phyloP scores from a whole-genome alignment of 495 filamentous ascomycete genomes.

The Amorphotheca resinae region DNA sequence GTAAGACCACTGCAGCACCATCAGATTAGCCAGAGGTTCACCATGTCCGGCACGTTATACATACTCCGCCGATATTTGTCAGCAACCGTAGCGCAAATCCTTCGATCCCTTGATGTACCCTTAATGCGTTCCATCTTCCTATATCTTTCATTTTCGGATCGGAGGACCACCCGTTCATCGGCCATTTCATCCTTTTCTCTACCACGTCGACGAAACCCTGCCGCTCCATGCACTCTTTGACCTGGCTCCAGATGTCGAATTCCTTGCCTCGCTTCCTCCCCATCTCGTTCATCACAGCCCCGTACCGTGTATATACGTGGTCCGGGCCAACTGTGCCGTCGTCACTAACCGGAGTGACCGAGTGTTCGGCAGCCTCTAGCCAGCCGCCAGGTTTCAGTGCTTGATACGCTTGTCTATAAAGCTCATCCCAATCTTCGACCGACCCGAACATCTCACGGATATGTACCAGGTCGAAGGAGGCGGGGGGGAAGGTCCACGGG shows the following conservation, averaged over 20 bases:
- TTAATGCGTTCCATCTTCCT: constrained; percentile 22
- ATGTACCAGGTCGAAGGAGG: constrained; percentile 38
- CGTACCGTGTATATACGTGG: constrained; percentile 20
- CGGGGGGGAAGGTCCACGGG: constrained; percentile 29
- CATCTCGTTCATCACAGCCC: neutral
- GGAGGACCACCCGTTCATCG: constrained; percentile 23
- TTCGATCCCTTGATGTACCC: constrained; percentile 11
- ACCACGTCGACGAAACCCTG: constrained; percentile 36
- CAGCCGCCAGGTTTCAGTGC: constrained; percentile 28
- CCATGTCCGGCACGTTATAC: too few relatives aligned
- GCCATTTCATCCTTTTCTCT: constrained; percentile 34
- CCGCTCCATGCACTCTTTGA: constrained; percentile 31
- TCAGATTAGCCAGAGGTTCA: neutral
- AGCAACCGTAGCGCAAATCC: neutral
- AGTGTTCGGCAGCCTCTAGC: constrained; percentile 8
- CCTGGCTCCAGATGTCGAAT: neutral
- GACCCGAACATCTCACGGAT: constrained; percentile 37
- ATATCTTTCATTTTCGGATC: constrained; percentile 22
- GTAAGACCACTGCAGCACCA: neutral
- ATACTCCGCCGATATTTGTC: neutral
- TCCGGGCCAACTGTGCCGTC: constrained; percentile 3
- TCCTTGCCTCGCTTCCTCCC: neutral
- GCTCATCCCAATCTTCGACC: constrained; percentile 32
- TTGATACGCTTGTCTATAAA: neutral
- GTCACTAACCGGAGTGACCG: neutral